Evolutionary conservation across 1,139 yeast species (phyloP), one percentile per base, ranked within the genome.

Genomic region (Pichia norvegensis): DNA sequence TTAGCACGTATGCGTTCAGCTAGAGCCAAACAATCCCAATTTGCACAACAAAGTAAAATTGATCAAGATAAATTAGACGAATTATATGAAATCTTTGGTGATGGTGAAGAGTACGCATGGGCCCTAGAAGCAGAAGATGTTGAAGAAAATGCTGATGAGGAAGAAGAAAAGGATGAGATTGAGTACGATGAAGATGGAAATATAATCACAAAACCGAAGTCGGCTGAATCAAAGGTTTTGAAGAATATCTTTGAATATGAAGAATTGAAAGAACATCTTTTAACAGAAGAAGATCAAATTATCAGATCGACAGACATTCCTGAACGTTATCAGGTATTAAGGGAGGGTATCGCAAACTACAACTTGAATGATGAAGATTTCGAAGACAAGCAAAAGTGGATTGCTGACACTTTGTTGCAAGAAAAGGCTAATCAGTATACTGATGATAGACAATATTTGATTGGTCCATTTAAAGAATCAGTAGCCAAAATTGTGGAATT

Each of bases 31-130:
- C 61, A 60, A 37, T 51, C 54, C 19, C 53, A 56, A 41, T 54
- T 56, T 44, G 50, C 61, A 11, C 57, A 57, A 44, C 56, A 57
- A 41, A 58, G 66, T 19, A 58, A 59, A 43, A 83, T 92, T 40
- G 96, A 94, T 57, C 83, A 95, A 51, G 98, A 92, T 60, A 86
- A 88, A 63, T 77, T 90, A 53, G 95, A 87, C 57, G 97, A 92
- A 62, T 76, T 92, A 58, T 88, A 81, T 60, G 98, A 92, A 64
- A 90, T 92, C 10, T 92, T 92, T 62, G 99, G 99, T 51, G 94
- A 88, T 63, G 99, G 98, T 41, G 92, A 83, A 51, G 97, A 90
- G 62, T 92, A 92, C 65, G 97, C 87, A 51, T 92, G 97, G 97
- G 98, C 98, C 2, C 72, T 94, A 49, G 97, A 87, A 58, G 90